Evolutionary conservation across 257 asterid species (phyloP).

Genomic region (Lavandula angustifolia): DNA sequence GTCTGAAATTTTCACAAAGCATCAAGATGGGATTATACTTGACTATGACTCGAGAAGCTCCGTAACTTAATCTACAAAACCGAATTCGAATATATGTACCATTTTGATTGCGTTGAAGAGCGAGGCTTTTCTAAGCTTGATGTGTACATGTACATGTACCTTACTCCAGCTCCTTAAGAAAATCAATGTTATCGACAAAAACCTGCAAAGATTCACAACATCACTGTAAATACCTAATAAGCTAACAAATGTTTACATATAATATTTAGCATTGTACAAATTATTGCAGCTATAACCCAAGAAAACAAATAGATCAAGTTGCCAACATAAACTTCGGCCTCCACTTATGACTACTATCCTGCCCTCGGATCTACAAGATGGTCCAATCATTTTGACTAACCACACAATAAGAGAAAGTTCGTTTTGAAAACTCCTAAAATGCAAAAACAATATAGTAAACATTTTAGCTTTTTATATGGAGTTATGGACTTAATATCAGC

Average conservation of each 20-base stretch:
- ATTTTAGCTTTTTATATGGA: too few relatives aligned
- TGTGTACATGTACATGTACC: constrained; percentile 17
- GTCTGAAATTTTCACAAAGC: constrained; percentile 25
- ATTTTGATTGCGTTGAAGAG: constrained; percentile 2
- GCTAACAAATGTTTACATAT: background rate
- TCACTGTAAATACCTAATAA: background rate
- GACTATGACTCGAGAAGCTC: constrained; percentile 15
- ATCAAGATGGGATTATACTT: background rate
- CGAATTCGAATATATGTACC: constrained; percentile 17
- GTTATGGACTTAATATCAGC: background rate
- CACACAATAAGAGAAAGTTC: too few relatives aligned
- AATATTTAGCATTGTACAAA: background rate
- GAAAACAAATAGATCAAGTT: too few relatives aligned
- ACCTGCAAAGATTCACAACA: constrained; percentile 55
- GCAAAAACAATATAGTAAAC: too few relatives aligned
- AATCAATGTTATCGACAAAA: constrained; percentile 87
- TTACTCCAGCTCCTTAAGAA: constrained; percentile 83
- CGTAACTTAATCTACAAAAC: constrained; percentile 37
- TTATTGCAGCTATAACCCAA: too few relatives aligned
- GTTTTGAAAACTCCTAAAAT: too few relatives aligned
- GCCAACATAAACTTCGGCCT: too few relatives aligned
- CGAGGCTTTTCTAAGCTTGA: constrained; percentile 11
- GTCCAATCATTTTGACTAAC: too few relatives aligned
- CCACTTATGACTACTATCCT: too few relatives aligned
- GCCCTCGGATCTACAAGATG: too few relatives aligned